These are phyloP conservation scores for Zygotorulaspora chibaensis DNA, from an alignment of 805 yeast genomes.

Conservation along the genomic window DNA sequence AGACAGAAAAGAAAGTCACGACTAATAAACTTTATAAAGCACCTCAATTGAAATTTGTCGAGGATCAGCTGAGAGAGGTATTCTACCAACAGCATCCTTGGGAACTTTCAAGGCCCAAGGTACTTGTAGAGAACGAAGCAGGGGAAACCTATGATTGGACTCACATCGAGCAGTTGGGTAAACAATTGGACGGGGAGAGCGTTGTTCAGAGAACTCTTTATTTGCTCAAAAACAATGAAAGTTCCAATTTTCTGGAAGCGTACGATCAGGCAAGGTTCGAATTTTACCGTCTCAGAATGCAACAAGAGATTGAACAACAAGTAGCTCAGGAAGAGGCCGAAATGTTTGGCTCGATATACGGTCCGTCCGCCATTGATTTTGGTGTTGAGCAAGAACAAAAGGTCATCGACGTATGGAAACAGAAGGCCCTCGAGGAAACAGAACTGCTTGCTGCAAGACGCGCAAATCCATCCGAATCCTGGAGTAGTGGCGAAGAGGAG, in stretches of 20 bases:
- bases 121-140: constrained; percentile 71
- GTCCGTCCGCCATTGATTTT: constrained; percentile 54
- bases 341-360: constrained; percentile 79
- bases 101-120: constrained; percentile 91
- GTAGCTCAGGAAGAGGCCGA: constrained; percentile 76
- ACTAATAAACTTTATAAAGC: constrained; percentile 25
- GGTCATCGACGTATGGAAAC: constrained; percentile 68
- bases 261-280: constrained; percentile 85
- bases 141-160: constrained; percentile 74
- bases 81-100: constrained; percentile 96
- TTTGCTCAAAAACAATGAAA: constrained; percentile 39
- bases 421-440: constrained; percentile 62
- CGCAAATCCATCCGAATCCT: constrained; percentile 31
- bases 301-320: constrained; percentile 68
- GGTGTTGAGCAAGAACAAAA: constrained; percentile 71
- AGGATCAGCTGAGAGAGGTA: constrained; percentile 76
- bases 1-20: constrained; percentile 18
- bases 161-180: constrained; percentile 62
- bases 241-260: constrained; percentile 49
- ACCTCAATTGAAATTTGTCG: constrained; percentile 35
- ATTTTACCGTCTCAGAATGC: constrained; percentile 80
- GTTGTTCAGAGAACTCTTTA: constrained; percentile 73
- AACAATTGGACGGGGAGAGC: constrained; percentile 83
- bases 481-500: constrained; percentile 16
- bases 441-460: constrained; percentile 49